Evolutionary conservation across 441 rosid species (phyloP).

Genomic region (Gossypium schwendimanii): DNA sequence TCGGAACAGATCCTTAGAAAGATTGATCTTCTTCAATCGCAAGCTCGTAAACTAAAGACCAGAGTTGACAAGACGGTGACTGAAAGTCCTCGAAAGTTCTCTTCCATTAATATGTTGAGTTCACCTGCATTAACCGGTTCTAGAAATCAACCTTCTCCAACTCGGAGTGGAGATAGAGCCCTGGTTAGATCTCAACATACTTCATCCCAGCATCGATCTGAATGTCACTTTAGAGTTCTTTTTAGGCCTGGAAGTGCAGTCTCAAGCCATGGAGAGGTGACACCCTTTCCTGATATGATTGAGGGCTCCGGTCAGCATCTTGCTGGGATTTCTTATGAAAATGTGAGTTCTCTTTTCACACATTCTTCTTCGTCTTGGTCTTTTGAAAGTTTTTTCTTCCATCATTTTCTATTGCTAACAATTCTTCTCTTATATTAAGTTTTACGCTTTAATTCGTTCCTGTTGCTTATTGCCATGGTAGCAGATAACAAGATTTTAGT

Average conservation of each 20-base stretch:
- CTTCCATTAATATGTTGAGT: slow-evolving; percentile 43
- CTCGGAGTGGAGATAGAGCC: slow-evolving; percentile 27
- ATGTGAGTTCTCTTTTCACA: neutral
- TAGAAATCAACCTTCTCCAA: slow-evolving; percentile 21
- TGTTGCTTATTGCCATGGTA: neutral
- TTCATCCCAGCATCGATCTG: slow-evolving; percentile 17
- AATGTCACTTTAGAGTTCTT: slow-evolving; percentile 29
- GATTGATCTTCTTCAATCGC: slow-evolving; percentile 51
- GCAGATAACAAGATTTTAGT: neutral
- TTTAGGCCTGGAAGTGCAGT: slow-evolving; percentile 32
- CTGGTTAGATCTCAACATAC: slow-evolving; percentile 22
- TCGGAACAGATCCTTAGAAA: slow-evolving; percentile 51
- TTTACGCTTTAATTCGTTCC: neutral
- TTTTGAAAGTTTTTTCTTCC: neutral
- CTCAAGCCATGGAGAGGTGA: slow-evolving; percentile 30
- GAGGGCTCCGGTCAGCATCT: slow-evolving; percentile 5
- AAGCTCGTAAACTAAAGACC: slow-evolving; percentile 39
- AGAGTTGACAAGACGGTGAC: slow-evolving; percentile 53
- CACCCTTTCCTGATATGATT: neutral
- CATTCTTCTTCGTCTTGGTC: neutral
- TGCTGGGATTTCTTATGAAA: neutral
- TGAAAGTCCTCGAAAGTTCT: slow-evolving; percentile 54
- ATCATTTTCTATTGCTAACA: neutral
- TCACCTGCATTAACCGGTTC: slow-evolving; percentile 27
- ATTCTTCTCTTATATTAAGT: neutral